These are phyloP conservation scores for Kwoniella europaea DNA, from an alignment of 768 basidiomycete species.

Conservation along the genomic window DNA sequence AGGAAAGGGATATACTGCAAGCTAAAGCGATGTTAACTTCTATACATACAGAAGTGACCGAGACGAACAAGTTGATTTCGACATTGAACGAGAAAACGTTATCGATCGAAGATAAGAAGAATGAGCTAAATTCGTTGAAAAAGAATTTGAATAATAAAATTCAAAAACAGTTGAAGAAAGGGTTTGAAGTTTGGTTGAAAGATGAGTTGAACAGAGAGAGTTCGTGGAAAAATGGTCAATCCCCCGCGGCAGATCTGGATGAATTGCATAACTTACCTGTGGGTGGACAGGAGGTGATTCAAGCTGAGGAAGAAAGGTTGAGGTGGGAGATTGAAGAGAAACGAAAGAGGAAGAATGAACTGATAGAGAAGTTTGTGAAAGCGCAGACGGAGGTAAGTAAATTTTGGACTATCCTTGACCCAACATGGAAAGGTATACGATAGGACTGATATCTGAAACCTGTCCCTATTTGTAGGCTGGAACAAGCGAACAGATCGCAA, in stretches of 20 bases:
- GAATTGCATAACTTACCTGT: slow-evolving; percentile 60
- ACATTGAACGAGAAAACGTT: slow-evolving; percentile 36
- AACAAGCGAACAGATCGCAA: slow-evolving; percentile 83
- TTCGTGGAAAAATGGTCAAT: slow-evolving; percentile 61
- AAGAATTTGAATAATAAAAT: slow-evolving; percentile 73
- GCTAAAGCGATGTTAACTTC: slow-evolving; percentile 82
- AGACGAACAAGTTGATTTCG: slow-evolving; percentile 65
- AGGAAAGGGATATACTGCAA: slow-evolving; percentile 87
- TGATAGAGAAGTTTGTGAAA: slow-evolving; percentile 76
- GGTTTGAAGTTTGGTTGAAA: slow-evolving; percentile 91
- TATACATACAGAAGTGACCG: slow-evolving; percentile 83
- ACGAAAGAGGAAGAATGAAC: slow-evolving; percentile 70
- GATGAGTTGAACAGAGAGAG: slow-evolving; percentile 81
- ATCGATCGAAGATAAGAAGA: slow-evolving; percentile 37
- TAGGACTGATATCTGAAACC: slow-evolving; percentile 1
- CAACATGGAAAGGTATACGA: neutral
- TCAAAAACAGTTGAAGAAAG: slow-evolving; percentile 77
- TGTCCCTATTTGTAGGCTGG: slow-evolving; percentile 63
- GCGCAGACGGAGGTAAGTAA: slow-evolving; percentile 73
- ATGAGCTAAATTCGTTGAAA: slow-evolving; percentile 65
- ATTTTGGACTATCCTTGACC: neutral
- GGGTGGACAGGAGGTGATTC: slow-evolving; percentile 57
- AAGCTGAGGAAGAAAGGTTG: slow-evolving; percentile 61
- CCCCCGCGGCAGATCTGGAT: slow-evolving; percentile 26
- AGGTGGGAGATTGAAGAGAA: slow-evolving; percentile 71